Percentiles rank a stretch among this genome's conserved stretches.
Evolutionary conservation across 495 filamentous ascomycete species (phyloP).

Genomic region (Penicillium manginii): DNA sequence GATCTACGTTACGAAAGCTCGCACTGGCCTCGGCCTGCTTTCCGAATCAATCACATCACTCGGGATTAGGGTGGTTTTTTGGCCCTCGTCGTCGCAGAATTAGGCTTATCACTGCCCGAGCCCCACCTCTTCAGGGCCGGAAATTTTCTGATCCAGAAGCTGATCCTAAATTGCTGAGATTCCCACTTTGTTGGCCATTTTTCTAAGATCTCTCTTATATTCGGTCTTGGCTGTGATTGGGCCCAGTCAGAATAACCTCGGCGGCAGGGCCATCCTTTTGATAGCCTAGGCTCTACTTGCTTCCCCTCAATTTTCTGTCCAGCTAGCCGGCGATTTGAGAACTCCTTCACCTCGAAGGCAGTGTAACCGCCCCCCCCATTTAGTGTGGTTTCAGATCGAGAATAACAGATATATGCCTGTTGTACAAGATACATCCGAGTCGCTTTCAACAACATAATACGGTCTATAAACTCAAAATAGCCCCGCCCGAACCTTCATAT

Average conservation of each 20-base stretch:
- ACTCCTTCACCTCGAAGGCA: not conserved
- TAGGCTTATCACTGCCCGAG: constrained; percentile 22
- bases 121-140: constrained; percentile 17
- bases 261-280: not conserved
- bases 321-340: not conserved
- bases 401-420: not conserved
- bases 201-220: not conserved
- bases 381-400: not conserved
- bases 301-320: not conserved
- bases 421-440: not conserved
- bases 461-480: constrained; percentile 1
- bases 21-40: constrained; percentile 15
- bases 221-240: constrained; percentile 2
- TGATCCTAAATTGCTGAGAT: not conserved
- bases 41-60: constrained; percentile 14
- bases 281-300: not conserved
- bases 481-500: constrained; percentile 1
- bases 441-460: not conserved
- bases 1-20: not conserved
- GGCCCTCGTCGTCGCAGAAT: constrained; percentile 10
- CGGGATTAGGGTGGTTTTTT: constrained; percentile 3
- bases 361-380: not conserved
- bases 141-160: constrained; percentile 16
- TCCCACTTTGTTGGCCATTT: not conserved
- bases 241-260: not conserved